Percentiles rank a stretch among this genome's conserved stretches.
Conservation (phyloP, 192 early-diverging fungal genomes). For the Podochytrium sp. region DNA sequence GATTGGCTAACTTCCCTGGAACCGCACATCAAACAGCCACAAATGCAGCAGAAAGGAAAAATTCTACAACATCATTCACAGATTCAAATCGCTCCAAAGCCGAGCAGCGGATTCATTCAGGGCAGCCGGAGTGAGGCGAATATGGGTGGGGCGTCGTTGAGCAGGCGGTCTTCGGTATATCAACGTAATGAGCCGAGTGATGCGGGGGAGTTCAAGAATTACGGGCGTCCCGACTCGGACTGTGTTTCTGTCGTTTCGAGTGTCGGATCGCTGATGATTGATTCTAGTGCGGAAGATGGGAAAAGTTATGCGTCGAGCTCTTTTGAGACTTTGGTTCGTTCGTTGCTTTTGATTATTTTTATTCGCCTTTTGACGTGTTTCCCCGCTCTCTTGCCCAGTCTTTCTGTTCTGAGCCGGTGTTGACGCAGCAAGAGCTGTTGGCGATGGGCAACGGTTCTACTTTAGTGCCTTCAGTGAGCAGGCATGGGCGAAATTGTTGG, state of each 20-base stretch:
- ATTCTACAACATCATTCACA: not conserved
- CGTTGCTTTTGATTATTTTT: not conserved
- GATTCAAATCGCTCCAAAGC: not conserved
- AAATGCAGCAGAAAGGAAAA: not conserved
- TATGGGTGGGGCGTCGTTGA: not conserved
- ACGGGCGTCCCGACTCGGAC: conserved; percentile 18
- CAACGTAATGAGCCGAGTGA: not conserved
- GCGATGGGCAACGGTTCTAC: conserved; percentile 49
- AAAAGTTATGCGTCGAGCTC: conserved; percentile 31
- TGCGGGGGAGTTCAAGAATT: not conserved
- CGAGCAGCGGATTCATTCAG: conserved; percentile 1
- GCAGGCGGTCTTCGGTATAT: not conserved
- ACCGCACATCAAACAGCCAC: conserved; percentile 3
- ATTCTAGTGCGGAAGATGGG: conserved; percentile 33
- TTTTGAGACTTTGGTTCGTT: conserved; percentile 53
- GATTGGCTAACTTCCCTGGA: conserved; percentile 50
- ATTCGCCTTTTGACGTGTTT: not conserved
- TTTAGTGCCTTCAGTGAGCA: conserved; percentile 22
- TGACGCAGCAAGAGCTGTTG: conserved; percentile 53
- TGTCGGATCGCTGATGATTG: conserved; percentile 22
- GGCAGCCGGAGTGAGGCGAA: conserved; percentile 2
- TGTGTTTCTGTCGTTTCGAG: conserved; percentile 47
- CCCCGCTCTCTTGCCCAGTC: conserved; percentile 35
- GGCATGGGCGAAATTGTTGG: not conserved
- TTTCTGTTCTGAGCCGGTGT: conserved; percentile 56